A percentile compares a stretch with the other conserved stretches of the same genome.
Evolutionary conservation across 805 yeast genomes (phyloP).

Genomic region (Nakazawaea ambrosiae): DNA sequence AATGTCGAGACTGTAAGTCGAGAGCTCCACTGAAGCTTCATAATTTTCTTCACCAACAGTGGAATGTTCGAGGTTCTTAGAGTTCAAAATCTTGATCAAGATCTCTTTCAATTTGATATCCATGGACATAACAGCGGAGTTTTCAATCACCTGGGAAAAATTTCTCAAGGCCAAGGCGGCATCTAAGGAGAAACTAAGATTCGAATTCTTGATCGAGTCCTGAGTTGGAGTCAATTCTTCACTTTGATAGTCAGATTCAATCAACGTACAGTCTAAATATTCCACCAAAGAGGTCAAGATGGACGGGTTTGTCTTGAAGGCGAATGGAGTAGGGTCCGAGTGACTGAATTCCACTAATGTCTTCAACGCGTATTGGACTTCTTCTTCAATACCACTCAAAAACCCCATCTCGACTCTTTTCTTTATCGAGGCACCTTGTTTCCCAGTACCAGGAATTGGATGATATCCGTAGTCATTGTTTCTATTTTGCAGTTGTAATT

Average conservation of each 20-base stretch:
- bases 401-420: conserved; percentile 67
- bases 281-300: conserved; percentile 33
- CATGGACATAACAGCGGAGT: conserved; percentile 70
- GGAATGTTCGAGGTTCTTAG: conserved; percentile 19
- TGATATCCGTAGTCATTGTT: conserved; percentile 19
- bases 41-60: conserved; percentile 20
- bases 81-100: conserved; percentile 33
- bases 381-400: conserved; percentile 54
- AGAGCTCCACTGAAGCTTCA: conserved; percentile 45
- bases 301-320: conserved; percentile 34
- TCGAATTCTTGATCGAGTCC: not conserved
- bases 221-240: not conserved
- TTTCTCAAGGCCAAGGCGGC: conserved; percentile 71
- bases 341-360: conserved; percentile 40
- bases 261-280: conserved; percentile 20
- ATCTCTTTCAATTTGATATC: conserved; percentile 40
- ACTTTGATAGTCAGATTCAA: conserved; percentile 7
- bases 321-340: conserved; percentile 29
- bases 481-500: conserved; percentile 17
- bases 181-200: conserved; percentile 24
- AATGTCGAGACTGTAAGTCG: conserved; percentile 66
- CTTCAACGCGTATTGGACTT: conserved; percentile 65
- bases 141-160: conserved; percentile 72
- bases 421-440: conserved; percentile 55
- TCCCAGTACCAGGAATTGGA: conserved; percentile 26